Conservation (phyloP, 106 monocot species). For the Triglochin maritima region DNA sequence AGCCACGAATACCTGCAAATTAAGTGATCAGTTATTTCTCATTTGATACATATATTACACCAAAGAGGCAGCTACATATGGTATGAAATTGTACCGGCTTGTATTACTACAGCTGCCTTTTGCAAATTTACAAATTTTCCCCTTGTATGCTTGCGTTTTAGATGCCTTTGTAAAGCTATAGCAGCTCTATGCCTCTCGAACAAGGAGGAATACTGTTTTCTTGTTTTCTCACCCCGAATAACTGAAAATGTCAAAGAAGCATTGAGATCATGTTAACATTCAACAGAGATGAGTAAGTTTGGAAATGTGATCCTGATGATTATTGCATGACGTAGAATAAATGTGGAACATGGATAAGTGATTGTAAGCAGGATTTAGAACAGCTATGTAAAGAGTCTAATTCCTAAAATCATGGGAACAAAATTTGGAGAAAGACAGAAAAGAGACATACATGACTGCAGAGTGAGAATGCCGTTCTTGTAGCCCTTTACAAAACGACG, state of each 20-base stretch:
- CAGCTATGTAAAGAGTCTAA: too few species aligned
- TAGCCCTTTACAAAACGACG: conserved; percentile 50
- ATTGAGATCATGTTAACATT: neutral
- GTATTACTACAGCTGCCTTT: conserved; percentile 60
- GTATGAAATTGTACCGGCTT: conserved; percentile 53
- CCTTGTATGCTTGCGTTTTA: conserved; percentile 37
- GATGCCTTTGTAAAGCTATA: conserved; percentile 44
- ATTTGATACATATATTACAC: neutral
- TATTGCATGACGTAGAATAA: too few species aligned
- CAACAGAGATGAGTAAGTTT: too few species aligned
- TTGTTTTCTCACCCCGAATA: conserved; percentile 57
- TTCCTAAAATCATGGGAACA: too few species aligned
- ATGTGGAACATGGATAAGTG: too few species aligned
- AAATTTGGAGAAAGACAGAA: neutral
- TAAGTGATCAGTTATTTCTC: neutral
- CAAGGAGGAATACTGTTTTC: conserved; percentile 33
- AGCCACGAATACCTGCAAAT: conserved; percentile 64
- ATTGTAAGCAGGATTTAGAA: too few species aligned
- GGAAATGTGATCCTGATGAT: too few species aligned
- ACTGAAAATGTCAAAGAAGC: conserved; percentile 23
- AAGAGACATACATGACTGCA: conserved; percentile 74
- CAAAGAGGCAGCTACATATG: neutral
- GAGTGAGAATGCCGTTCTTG: conserved; percentile 41
- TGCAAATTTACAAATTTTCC: conserved; percentile 39
- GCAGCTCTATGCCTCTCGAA: conserved; percentile 54